Evolutionary conservation across 164 flowering plant species (phyloP).

Genomic region (Macadamia tetraphylla): DNA sequence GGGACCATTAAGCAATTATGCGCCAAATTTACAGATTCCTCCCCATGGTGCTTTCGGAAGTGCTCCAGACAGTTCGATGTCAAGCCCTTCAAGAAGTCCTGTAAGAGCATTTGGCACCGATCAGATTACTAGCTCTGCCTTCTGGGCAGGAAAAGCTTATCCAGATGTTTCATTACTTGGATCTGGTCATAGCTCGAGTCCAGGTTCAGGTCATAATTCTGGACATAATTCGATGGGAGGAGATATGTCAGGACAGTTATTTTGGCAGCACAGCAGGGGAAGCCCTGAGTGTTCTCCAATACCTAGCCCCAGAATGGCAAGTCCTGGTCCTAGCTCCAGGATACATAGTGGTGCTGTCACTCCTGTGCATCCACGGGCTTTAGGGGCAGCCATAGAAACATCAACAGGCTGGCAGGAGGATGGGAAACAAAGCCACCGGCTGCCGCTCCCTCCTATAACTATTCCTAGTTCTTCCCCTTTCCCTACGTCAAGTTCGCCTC

Average conservation of each 20-base stretch:
- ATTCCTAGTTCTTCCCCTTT: conserved; percentile 53
- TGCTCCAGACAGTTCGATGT: conserved; percentile 93
- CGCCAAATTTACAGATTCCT: conserved; percentile 63
- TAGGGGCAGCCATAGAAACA: conserved; percentile 45
- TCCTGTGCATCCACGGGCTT: conserved; percentile 84
- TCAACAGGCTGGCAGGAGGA: conserved; percentile 67
- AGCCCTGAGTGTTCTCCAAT: conserved; percentile 53
- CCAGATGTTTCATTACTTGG: conserved; percentile 59
- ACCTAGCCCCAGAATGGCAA: conserved; percentile 53
- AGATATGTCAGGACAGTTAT: conserved; percentile 37
- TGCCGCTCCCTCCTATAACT: conserved; percentile 80
- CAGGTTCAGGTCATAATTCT: conserved; percentile 87
- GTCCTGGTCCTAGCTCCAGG: conserved; percentile 71
- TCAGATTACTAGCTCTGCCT: conserved; percentile 45
- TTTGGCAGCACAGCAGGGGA: conserved; percentile 45
- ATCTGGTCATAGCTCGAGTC: conserved; percentile 90
- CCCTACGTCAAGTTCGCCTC: conserved; percentile 64
- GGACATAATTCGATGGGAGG: conserved; percentile 47
- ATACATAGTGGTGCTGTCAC: conserved; percentile 80
- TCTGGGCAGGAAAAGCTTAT: conserved; percentile 57
- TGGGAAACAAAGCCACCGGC: conserved; percentile 71
- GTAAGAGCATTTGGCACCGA: conserved; percentile 58
- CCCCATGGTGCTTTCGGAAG: conserved; percentile 50
- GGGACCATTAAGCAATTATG: conserved; percentile 41
- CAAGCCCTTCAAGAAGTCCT: conserved; percentile 95